phyloP scores from a whole-genome alignment of 1,139 yeast genomes.

The Suhomyces panamericanus region DNA sequence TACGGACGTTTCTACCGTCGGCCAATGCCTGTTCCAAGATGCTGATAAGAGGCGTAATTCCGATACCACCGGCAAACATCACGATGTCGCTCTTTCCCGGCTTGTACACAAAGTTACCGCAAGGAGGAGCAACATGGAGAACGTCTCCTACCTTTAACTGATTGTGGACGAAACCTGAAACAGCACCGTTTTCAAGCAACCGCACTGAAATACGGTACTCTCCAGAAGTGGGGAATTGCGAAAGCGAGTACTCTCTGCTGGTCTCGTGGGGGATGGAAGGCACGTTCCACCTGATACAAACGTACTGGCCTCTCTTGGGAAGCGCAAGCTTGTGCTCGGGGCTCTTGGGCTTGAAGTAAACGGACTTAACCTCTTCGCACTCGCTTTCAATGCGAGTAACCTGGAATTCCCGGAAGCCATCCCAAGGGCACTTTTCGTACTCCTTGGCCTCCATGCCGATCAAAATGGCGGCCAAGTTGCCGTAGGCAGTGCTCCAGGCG shows the following conservation, averaged over 20 bases:
- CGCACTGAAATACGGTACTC: conserved; percentile 58
- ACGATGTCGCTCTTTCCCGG: conserved; percentile 34
- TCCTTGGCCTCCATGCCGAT: conserved; percentile 54
- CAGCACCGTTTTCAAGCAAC: conserved; percentile 45
- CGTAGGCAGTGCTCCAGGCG: conserved; percentile 72
- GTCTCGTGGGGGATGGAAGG: conserved; percentile 31
- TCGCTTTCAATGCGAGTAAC: conserved; percentile 48
- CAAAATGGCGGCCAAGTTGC: conserved; percentile 59
- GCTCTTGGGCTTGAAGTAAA: conserved; percentile 52
- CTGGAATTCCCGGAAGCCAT: conserved; percentile 53
- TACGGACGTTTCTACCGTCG: conserved; percentile 27
- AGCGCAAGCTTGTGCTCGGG: conserved; percentile 31
- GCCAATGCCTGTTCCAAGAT: conserved; percentile 43
- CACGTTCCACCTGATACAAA: conserved; percentile 48
- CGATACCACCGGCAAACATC: conserved; percentile 63
- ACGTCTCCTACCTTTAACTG: conserved; percentile 49
- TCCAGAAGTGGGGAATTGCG: conserved; percentile 31
- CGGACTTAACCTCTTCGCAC: conserved; percentile 49
- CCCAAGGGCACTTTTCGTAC: conserved; percentile 53
- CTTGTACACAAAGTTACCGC: conserved; percentile 51
- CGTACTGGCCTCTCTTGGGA: conserved; percentile 61
- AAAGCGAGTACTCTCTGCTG: conserved; percentile 56
- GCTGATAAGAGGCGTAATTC: conserved; percentile 63
- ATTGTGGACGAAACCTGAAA: conserved; percentile 54
- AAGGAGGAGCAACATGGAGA: conserved; percentile 58